Evolutionary conservation across 1,139 yeast species (phyloP).

Genomic region (Suhomyces choctaworum): DNA sequence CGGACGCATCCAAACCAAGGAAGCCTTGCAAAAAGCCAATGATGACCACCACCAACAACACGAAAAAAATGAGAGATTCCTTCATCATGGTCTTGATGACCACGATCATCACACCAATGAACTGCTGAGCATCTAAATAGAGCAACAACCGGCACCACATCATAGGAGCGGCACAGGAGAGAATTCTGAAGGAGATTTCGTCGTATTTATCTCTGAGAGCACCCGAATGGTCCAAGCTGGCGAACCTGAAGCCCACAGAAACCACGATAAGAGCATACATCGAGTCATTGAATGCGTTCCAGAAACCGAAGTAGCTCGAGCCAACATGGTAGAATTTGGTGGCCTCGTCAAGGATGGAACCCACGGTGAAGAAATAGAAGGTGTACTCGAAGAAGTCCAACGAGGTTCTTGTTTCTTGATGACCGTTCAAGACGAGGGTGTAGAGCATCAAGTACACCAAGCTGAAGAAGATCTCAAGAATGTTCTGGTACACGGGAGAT

Average conservation of each 20-base stretch:
- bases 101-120: constrained; percentile 88
- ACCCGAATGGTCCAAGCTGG: constrained; percentile 35
- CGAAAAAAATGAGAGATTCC: constrained; percentile 79
- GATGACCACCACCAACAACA: constrained; percentile 66
- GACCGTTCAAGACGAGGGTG: constrained; percentile 63
- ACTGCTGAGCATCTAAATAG: constrained; percentile 74
- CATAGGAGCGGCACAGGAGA: constrained; percentile 82
- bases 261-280: constrained; percentile 57
- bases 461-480: constrained; percentile 67
- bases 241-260: constrained; percentile 56
- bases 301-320: constrained; percentile 65
- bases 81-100: constrained; percentile 84
- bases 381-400: constrained; percentile 49
- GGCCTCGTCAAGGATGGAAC: constrained; percentile 66
- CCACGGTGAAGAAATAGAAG: constrained; percentile 67
- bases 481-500: constrained; percentile 81
- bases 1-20: constrained; percentile 83
- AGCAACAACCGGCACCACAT: constrained; percentile 81
- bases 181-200: constrained; percentile 64
- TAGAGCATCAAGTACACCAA: constrained; percentile 62
- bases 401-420: constrained; percentile 32
- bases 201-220: constrained; percentile 46
- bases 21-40: constrained; percentile 86
- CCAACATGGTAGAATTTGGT: constrained; percentile 79
- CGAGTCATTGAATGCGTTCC: constrained; percentile 76